These are phyloP conservation scores for Hyaloscypha finlandica DNA, from an alignment of 495 filamentous ascomycete genomes.

Conservation along the genomic window DNA sequence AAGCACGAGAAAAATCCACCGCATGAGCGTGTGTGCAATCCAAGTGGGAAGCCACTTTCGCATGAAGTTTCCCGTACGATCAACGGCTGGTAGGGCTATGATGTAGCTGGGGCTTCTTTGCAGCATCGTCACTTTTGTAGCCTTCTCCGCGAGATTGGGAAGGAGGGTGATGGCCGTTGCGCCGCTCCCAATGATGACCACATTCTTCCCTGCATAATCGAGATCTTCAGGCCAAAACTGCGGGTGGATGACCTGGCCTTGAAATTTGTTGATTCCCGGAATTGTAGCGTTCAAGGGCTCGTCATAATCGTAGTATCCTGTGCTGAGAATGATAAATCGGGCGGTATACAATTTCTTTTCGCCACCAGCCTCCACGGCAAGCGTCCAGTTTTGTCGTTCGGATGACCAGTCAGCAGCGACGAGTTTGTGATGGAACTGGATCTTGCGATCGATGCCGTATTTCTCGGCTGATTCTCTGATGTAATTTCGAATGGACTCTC, in stretches of 20 bases:
- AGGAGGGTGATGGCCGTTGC: conserved; percentile 60
- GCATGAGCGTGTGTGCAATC: conserved; percentile 41
- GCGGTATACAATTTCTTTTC: conserved; percentile 47
- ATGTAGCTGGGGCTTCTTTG: conserved; percentile 62
- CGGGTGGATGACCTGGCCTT: conserved; percentile 57
- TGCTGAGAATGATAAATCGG: conserved; percentile 61
- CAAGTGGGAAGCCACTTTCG: conserved; percentile 46
- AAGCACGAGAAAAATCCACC: conserved; percentile 31
- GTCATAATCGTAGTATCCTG: conserved; percentile 71
- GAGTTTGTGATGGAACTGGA: conserved; percentile 61
- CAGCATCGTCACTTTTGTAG: conserved; percentile 55
- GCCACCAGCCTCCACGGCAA: conserved; percentile 54
- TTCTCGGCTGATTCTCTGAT: conserved; percentile 58
- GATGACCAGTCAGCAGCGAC: conserved; percentile 60
- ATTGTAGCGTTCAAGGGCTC: conserved; percentile 56
- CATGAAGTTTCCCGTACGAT: conserved; percentile 36
- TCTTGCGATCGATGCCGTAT: conserved; percentile 62
- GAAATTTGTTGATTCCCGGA: conserved; percentile 59
- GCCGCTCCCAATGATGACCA: conserved; percentile 58
- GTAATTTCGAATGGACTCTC: conserved; percentile 60
- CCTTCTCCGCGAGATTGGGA: conserved; percentile 50
- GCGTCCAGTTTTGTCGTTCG: conserved; percentile 59
- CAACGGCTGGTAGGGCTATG: conserved; percentile 48
- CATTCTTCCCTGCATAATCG: conserved; percentile 50
- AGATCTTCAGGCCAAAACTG: conserved; percentile 62